These are phyloP conservation scores for Wickerhamiella bombiphila DNA, from an alignment of 805 yeast genomes.

Conservation along the genomic window DNA sequence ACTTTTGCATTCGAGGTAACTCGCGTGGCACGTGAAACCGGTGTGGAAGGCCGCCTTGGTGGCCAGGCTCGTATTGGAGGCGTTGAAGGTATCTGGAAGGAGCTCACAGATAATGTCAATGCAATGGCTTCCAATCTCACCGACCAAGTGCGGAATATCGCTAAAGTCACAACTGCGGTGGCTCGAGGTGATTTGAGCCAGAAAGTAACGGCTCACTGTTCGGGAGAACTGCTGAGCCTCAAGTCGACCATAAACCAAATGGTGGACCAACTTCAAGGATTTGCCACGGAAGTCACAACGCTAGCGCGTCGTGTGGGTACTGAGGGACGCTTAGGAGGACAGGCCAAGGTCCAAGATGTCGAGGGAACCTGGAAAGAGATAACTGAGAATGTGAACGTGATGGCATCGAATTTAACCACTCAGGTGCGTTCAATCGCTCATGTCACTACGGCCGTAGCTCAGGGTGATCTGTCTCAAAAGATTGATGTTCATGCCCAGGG, in stretches of 20 bases:
- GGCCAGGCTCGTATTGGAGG: conserved; percentile 73
- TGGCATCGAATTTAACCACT: conserved; percentile 76
- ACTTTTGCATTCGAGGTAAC: conserved; percentile 78
- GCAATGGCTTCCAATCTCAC: conserved; percentile 84
- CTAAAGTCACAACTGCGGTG: conserved; percentile 77
- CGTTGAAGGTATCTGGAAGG: conserved; percentile 81
- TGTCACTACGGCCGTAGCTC: conserved; percentile 84
- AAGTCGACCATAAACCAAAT: conserved; percentile 77
- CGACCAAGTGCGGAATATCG: conserved; percentile 76
- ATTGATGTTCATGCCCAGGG: conserved; percentile 86
- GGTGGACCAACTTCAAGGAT: conserved; percentile 71
- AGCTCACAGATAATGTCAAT: conserved; percentile 71
- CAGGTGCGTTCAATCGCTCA: conserved; percentile 83
- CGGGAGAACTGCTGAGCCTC: conserved; percentile 63
- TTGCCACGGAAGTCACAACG: conserved; percentile 73
- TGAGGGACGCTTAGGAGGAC: conserved; percentile 79
- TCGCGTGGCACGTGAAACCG: conserved; percentile 77
- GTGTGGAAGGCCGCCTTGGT: conserved; percentile 77
- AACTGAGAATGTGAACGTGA: conserved; percentile 71
- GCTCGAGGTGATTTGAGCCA: conserved; percentile 72
- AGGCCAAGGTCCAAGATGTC: conserved; percentile 64
- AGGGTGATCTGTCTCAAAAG: conserved; percentile 74
- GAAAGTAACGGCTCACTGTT: conserved; percentile 75
- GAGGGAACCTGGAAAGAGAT: conserved; percentile 80
- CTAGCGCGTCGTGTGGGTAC: conserved; percentile 83